Conservation (phyloP, 371 early-diverging fungal genomes). For the Cladochytrium tenue region DNA sequence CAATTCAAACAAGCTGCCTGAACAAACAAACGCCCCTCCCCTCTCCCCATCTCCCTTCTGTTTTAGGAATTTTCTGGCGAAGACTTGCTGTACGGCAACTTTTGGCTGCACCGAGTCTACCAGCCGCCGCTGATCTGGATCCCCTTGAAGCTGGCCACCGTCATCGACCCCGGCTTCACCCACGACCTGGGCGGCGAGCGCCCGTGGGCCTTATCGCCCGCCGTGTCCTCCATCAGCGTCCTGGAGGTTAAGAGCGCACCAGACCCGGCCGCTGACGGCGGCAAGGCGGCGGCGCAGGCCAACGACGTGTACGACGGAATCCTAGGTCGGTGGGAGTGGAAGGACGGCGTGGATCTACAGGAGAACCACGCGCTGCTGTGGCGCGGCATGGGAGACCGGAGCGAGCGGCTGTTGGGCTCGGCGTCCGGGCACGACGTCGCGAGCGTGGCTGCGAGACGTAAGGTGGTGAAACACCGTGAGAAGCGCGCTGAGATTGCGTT, state of each 20-base stretch:
- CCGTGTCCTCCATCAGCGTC: neutral
- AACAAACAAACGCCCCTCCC: too few relatives aligned
- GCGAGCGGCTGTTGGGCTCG: neutral
- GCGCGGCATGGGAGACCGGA: neutral
- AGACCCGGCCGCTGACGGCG: too few relatives aligned
- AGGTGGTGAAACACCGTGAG: neutral
- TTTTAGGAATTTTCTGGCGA: neutral
- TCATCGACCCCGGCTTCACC: neutral
- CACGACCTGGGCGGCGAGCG: neutral
- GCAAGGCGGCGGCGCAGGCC: neutral
- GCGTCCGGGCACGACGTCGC: neutral
- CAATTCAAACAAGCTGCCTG: too few relatives aligned
- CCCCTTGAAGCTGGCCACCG: neutral
- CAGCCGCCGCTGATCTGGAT: neutral
- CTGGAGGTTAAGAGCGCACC: neutral
- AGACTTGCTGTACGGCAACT: neutral
- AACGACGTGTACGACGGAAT: neutral
- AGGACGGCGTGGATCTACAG: neutral
- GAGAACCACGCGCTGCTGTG: slow-evolving; percentile 1
- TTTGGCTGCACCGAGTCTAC: neutral
- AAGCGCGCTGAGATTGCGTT: neutral
- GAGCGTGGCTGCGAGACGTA: neutral
- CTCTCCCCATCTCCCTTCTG: too few relatives aligned
- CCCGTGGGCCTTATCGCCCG: neutral
- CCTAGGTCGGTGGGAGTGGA: neutral